phyloP scores from a whole-genome alignment of 371 early-diverging fungal species.

The Fennellomyces sp. region DNA sequence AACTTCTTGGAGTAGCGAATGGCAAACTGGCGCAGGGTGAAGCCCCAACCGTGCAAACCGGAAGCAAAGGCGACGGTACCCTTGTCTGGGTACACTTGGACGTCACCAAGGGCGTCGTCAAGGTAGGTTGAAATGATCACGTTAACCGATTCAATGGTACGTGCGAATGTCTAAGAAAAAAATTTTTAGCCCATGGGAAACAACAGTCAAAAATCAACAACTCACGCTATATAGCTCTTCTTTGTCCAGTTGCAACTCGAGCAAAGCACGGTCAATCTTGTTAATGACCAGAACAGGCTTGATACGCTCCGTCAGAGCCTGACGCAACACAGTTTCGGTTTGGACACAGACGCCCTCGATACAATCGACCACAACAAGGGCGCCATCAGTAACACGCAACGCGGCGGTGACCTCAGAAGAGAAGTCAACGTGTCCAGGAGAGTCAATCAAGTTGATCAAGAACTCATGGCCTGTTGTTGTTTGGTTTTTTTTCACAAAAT shows the following conservation, averaged over 20 bases:
- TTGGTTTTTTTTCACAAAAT: background rate
- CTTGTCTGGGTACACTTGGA: conserved; percentile 90
- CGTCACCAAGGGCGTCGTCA: conserved; percentile 85
- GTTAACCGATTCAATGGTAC: conserved; percentile 95
- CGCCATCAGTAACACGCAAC: conserved; percentile 99
- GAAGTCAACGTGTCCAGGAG: conserved; percentile 99
- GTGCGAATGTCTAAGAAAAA: conserved; percentile 70
- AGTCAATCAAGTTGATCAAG: conserved; percentile 99
- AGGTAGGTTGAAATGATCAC: conserved; percentile 93
- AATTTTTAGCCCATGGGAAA: conserved; percentile 9
- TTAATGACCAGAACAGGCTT: conserved; percentile 98
- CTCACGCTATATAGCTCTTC: conserved; percentile 86
- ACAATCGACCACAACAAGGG: conserved; percentile 98
- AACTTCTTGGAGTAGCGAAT: conserved; percentile 96
- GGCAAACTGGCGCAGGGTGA: conserved; percentile 98
- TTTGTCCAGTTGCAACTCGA: conserved; percentile 94
- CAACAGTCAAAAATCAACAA: conserved; percentile 8
- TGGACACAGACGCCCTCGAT: conserved; percentile 99
- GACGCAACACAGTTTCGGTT: conserved; percentile 99
- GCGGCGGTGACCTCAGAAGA: conserved; percentile 99
- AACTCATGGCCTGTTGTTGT: conserved; percentile 52
- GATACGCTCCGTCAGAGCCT: conserved; percentile 97
- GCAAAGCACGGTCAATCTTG: conserved; percentile 99
- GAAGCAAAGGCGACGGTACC: conserved; percentile 99
- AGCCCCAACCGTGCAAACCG: conserved; percentile 99